Conservation (phyloP, 345 rosid species). For the Angophora floribunda region DNA sequence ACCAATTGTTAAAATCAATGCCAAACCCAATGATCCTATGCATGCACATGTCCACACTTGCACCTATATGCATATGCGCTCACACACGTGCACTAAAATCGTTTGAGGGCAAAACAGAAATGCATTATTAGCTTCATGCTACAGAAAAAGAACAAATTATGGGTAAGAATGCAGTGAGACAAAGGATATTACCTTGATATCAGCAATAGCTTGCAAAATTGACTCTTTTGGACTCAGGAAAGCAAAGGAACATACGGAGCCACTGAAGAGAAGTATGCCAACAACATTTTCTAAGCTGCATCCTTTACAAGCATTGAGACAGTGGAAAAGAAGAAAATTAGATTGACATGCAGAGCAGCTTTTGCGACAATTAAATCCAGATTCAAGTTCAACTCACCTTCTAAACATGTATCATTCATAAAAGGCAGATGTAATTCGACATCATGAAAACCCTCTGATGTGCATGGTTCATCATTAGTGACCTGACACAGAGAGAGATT, state of each 20-base stretch:
- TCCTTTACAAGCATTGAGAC: constrained; percentile 34
- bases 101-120: background rate
- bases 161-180: background rate
- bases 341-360: background rate
- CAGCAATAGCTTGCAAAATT: constrained; percentile 69
- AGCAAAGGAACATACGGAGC: constrained; percentile 64
- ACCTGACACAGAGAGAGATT: constrained; percentile 23
- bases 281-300: constrained; percentile 42
- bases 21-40: background rate
- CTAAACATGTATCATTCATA: constrained; percentile 39
- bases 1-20: background rate
- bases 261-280: constrained; percentile 55
- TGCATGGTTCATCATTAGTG: constrained; percentile 42
- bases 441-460: constrained; percentile 52
- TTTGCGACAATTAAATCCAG: background rate
- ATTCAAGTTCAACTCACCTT: constrained; percentile 30
- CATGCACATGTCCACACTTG: rapidly evolving
- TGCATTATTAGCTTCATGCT: background rate
- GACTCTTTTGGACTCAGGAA: constrained; percentile 68
- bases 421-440: constrained; percentile 71
- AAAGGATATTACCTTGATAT: constrained; percentile 51
- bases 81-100: background rate
- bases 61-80: background rate
- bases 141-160: background rate
- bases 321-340: background rate